Conservation (phyloP, 352 stramenopile species). For the Phytophthora ohioensis region DNA sequence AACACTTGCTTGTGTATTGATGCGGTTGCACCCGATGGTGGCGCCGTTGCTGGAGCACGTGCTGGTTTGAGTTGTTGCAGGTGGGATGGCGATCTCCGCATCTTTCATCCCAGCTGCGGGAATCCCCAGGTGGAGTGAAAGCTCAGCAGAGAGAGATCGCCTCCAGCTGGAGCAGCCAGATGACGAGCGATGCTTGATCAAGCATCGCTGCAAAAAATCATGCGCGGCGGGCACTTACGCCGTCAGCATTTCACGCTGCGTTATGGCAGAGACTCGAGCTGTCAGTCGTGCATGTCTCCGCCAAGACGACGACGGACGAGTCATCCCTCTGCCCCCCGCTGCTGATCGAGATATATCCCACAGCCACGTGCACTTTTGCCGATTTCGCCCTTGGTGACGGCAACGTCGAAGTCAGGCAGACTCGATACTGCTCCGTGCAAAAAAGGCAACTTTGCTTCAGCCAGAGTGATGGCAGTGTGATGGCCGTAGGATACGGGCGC, state of each 20-base stretch:
- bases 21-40: slow-evolving; percentile 11
- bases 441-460: slow-evolving; percentile 25
- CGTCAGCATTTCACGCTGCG: slow-evolving; percentile 15
- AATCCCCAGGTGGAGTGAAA: slow-evolving; percentile 31
- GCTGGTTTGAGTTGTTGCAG: slow-evolving; percentile 23
- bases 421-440: slow-evolving; percentile 28
- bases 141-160: slow-evolving; percentile 18
- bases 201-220: slow-evolving; percentile 13
- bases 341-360: slow-evolving; percentile 15
- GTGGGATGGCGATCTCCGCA: slow-evolving; percentile 33
- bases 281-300: slow-evolving; percentile 8
- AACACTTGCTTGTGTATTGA: slow-evolving; percentile 21
- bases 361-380: slow-evolving; percentile 9
- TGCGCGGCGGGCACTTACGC: slow-evolving; percentile 3
- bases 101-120: slow-evolving; percentile 29
- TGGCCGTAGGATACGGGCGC: slow-evolving; percentile 36
- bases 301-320: neutral
- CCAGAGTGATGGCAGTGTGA: slow-evolving; percentile 24
- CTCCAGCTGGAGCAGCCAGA: slow-evolving; percentile 27
- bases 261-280: slow-evolving; percentile 10
- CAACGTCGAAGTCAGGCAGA: slow-evolving; percentile 25
- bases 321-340: neutral
- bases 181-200: slow-evolving; percentile 17
- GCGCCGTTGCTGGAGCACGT: slow-evolving; percentile 10
- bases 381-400: neutral